Conservation (phyloP, 352 stramenopile genomes). For the Globisporangium rhizosaccharum region DNA sequence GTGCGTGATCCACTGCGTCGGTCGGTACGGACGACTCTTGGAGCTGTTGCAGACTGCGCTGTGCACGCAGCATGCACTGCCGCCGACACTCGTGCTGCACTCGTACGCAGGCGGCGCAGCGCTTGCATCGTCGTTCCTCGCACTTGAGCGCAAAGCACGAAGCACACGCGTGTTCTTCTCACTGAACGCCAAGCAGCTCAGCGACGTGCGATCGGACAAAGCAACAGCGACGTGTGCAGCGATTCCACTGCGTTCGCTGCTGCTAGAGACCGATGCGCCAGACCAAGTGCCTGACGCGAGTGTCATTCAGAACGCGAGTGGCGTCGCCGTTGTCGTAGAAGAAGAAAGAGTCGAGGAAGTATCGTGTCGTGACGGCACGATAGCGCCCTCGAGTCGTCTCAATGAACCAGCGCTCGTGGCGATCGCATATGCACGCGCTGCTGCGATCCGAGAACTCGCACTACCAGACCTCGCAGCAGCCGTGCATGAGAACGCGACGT, state of each 20-base stretch:
- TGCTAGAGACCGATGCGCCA: conserved; percentile 73
- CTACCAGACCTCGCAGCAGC: conserved; percentile 26
- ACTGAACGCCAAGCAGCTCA: conserved; percentile 67
- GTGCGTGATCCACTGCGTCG: conserved; percentile 74
- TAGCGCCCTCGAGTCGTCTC: conserved; percentile 6
- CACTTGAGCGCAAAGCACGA: conserved; percentile 18
- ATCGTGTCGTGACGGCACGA: background rate
- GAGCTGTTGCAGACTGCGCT: conserved; percentile 34
- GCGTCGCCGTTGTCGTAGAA: background rate
- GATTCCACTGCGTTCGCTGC: conserved; percentile 37
- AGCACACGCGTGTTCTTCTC: conserved; percentile 62
- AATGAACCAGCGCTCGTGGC: conserved; percentile 57
- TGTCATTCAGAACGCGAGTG: background rate
- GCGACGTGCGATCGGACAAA: conserved; percentile 31
- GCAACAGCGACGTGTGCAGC: conserved; percentile 26
- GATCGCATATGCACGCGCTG: conserved; percentile 36
- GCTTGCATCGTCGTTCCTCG: conserved; percentile 48
- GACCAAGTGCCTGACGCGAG: conserved; percentile 40
- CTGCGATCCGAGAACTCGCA: conserved; percentile 27
- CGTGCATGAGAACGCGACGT: conserved; percentile 34
- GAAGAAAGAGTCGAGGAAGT: too few species aligned
- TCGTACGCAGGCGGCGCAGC: conserved; percentile 57
- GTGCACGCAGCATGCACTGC: conserved; percentile 16
- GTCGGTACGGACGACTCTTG: conserved; percentile 59
- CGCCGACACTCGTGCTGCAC: conserved; percentile 57